Evolutionary conservation across 2,329 filamentous ascomycete genomes (phyloP).

Genomic region (Pseudogymnoascus sp.): DNA sequence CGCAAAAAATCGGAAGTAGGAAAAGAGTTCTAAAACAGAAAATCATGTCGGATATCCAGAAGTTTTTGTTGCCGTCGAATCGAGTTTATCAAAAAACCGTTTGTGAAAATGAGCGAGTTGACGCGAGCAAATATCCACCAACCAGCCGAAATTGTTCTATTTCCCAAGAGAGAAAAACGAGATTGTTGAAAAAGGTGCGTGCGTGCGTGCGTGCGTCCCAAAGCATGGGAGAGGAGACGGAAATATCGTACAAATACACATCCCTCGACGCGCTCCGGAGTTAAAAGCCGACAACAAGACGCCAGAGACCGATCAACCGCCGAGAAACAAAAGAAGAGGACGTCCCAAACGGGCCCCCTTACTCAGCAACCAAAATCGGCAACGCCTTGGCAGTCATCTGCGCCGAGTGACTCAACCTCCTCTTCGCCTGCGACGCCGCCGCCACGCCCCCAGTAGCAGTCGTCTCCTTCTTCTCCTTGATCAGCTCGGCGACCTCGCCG

Average conservation of each 20-base stretch:
- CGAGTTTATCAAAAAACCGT: not conserved
- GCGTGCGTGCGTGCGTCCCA: not conserved
- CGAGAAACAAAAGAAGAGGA: not conserved
- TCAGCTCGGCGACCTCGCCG: not conserved
- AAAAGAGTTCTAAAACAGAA: not conserved
- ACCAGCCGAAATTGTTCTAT: not conserved
- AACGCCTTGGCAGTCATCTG: slow-evolving; percentile 7
- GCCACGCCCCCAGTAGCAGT: not conserved
- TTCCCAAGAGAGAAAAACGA: not conserved
- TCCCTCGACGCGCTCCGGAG: not conserved
- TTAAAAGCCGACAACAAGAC: not conserved
- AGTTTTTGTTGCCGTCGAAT: not conserved
- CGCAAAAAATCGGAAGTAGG: not conserved
- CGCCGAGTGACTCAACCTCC: not conserved
- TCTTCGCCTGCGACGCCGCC: not conserved
- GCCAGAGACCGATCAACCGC: not conserved
- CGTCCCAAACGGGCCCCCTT: not conserved
- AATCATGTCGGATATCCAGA: not conserved
- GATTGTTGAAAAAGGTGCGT: not conserved
- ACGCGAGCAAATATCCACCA: not conserved
- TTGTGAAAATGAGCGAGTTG: not conserved
- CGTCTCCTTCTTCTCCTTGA: not conserved
- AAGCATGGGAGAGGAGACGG: not conserved
- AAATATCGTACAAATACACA: slow-evolving; percentile 1
- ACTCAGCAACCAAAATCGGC: not conserved